Percentiles rank a stretch among this genome's conserved stretches.
phyloP scores from a whole-genome alignment of 306 rosid genomes.

The Boehmeria nivea region DNA sequence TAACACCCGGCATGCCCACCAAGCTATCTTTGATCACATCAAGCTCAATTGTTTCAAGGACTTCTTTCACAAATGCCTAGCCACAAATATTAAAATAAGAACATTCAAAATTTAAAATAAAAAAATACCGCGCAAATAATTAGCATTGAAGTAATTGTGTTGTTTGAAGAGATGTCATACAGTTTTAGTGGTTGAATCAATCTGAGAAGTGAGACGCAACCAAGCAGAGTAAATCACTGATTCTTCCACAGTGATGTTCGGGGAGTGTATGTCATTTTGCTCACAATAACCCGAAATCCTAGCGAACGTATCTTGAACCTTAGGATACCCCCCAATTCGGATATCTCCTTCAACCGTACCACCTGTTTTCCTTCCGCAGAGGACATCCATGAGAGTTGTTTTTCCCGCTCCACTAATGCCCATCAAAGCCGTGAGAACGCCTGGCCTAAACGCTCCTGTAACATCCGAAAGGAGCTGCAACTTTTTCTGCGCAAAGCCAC shows the following conservation, averaged over 20 bases:
- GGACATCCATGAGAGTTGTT: slow-evolving; percentile 84
- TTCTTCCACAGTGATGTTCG: slow-evolving; percentile 67
- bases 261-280: slow-evolving; percentile 77
- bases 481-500: slow-evolving; percentile 48
- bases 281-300: slow-evolving; percentile 81
- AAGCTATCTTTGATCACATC: slow-evolving; percentile 54
- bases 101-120: too few relatives aligned
- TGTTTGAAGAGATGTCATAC: slow-evolving; percentile 27
- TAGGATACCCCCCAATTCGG: slow-evolving; percentile 64
- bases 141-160: not conserved
- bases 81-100: too few relatives aligned
- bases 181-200: slow-evolving; percentile 54
- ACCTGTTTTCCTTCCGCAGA: slow-evolving; percentile 78
- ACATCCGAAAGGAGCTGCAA: slow-evolving; percentile 71
- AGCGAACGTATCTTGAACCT: slow-evolving; percentile 69
- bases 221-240: slow-evolving; percentile 69
- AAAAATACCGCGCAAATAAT: too few relatives aligned
- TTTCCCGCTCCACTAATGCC: slow-evolving; percentile 90
- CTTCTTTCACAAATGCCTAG: slow-evolving; percentile 71
- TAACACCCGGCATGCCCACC: slow-evolving; percentile 63
- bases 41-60: slow-evolving; percentile 70
- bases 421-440: slow-evolving; percentile 72
- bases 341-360: slow-evolving; percentile 69
- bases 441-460: slow-evolving; percentile 77
- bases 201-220: slow-evolving; percentile 57